Evolutionary conservation across 371 early-diverging fungal genomes (phyloP), one percentile per base, ranked within the genome.

Genomic region (Batrachochytrium dendrobatidis): DNA sequence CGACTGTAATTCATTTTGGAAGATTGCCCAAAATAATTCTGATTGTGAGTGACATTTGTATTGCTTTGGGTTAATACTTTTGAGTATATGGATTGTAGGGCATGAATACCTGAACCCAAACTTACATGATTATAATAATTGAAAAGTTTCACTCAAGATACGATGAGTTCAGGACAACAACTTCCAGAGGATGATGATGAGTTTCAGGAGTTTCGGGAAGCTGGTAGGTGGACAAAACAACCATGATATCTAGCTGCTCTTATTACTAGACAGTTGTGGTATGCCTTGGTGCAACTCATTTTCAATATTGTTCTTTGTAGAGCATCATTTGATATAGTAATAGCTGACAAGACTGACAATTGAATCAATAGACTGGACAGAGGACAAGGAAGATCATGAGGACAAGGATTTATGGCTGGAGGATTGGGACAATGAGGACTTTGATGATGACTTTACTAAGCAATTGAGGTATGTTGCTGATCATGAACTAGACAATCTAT

Each of bases 131-230:
- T n/a, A n/a, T n/a, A n/a, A n/a, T n/a, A n/a, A n/a, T n/a, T n/a
- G n/a, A n/a, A n/a, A n/a, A n/a, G n/a, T n/a, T n/a, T n/a, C n/a
- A n/a, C n/a, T n/a, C n/a, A n/a, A n/a, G n/a, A n/a, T n/a, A n/a
- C n/a, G n/a, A n/a, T n/a, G n/a, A n/a, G n/a, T n/a, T n/a, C n/a
- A n/a, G n/a, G n/a, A n/a, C n/a, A n/a, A n/a, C n/a, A n/a, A n/a
- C n/a, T n/a, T n/a, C n/a, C n/a, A n/a, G n/a, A 46, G 17, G 48
- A 46, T 4, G 48, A 46, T 28, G 48, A 46, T 28, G 48, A 46
- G n/a, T 46, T 46, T 46, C 8, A 46, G n/a, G 48, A 46, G 48
- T 46, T 46, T 46, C 8, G 28, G 48, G 4, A 5, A 5, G 48
- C 20, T 7, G 48, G 48, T 46, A 28, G 4, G 48, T 46, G 48